Base-by-base conservation (phyloP, 139 green algal genomes). In the Tetradesmus obliquus region DNA sequence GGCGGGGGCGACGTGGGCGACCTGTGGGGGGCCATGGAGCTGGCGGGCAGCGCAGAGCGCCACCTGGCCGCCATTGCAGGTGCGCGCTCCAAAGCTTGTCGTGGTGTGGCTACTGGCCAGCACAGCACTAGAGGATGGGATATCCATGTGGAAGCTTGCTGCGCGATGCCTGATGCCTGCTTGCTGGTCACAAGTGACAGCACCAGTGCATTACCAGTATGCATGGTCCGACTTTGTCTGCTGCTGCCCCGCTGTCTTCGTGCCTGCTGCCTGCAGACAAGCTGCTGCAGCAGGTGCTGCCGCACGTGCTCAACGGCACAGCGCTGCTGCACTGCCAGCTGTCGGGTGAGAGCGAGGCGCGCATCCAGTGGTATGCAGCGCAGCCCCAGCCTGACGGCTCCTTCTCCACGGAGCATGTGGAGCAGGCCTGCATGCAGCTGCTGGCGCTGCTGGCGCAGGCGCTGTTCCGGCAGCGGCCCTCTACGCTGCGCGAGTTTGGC, bases 1-100 rank as follows among this genome's bases (percentile, higher is more conserved):
- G 85, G 83, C 71, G 90, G 90, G 20, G 90, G 90, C 8, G 90
- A 92, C 82, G 84, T 92, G n/a, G 90, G 84, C 20, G 84, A 92
- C 13, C 72, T 92, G 24, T 92, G 90, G 90, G 83, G 66, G 1
- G 90, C 90, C 8, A 72, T 92, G 83, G 84, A 90, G 90, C 79
- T 87, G 71, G 83, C 84, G 24, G 90, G 58, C 8, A 15, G 85
- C 17, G 53, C 24, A 19, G 82, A 83, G 9, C 72, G 32, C 13
- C 82, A 92, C 53, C 54, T 88, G 20, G 3, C 13, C 4, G 24
- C 17, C 5, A 60, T 92, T 22, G 88, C 88, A 82, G 79, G 88
- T 80, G 45, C 4, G 71, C n/a, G 85, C 5, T 9, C 45, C 57
- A 55, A 20, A 22, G 81, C n/a, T 20, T 24, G 74, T 12, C 74